Evolutionary conservation across 768 basidiomycete genomes (phyloP).

Genomic region (Xerocomellus chrysenteron): DNA sequence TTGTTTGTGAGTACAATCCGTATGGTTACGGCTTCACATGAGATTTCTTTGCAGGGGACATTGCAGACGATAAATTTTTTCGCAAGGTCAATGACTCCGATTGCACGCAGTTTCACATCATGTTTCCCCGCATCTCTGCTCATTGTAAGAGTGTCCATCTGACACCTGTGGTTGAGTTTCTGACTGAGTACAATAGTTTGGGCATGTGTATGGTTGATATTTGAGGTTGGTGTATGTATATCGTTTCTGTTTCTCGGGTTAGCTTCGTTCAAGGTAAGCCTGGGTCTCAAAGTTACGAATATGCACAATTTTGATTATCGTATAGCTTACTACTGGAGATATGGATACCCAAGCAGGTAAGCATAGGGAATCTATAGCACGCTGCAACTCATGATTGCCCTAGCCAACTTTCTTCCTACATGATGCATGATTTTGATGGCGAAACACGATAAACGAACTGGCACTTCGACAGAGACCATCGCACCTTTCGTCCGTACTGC

Average conservation of each 20-base stretch:
- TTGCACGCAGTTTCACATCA: slow-evolving; percentile 80
- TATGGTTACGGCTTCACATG: background rate
- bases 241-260: slow-evolving; percentile 83
- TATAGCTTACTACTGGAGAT: slow-evolving; percentile 40
- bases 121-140: slow-evolving; percentile 70
- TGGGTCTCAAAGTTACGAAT: background rate
- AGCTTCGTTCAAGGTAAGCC: slow-evolving; percentile 73
- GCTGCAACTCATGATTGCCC: slow-evolving; percentile 6
- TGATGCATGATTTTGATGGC: slow-evolving; percentile 26
- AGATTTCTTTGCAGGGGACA: slow-evolving; percentile 64
- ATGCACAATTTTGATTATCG: slow-evolving; percentile 3
- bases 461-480: slow-evolving; percentile 3
- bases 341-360: slow-evolving; percentile 68
- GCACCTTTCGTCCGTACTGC: slow-evolving; percentile 11
- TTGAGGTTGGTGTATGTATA: slow-evolving; percentile 70
- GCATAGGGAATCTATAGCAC: slow-evolving; percentile 17
- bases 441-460: background rate
- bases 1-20: slow-evolving; percentile 62
- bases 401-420: slow-evolving; percentile 64
- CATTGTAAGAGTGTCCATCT: slow-evolving; percentile 50
- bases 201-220: slow-evolving; percentile 83
- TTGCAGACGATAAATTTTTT: slow-evolving; percentile 92
- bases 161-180: background rate
- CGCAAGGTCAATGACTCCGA: slow-evolving; percentile 94
- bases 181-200: slow-evolving; percentile 52